Evolutionary conservation across 352 stramenopile species (phyloP).

Genomic region (Pythium brachiatum): DNA sequence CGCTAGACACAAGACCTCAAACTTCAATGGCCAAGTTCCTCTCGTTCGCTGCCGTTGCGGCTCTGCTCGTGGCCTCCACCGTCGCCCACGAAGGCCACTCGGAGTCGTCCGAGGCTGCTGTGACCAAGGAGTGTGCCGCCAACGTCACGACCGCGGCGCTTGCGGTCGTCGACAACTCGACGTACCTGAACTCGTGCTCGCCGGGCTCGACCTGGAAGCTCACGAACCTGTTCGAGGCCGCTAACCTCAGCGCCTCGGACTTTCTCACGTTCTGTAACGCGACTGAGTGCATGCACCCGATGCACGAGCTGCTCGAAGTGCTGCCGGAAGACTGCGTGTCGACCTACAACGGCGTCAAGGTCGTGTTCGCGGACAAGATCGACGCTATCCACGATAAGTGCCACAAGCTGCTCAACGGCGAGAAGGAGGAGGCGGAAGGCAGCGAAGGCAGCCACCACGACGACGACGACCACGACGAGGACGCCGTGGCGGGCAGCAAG

Average conservation of each 20-base stretch:
- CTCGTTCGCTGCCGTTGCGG: slow-evolving; percentile 19
- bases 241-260: slow-evolving; percentile 41
- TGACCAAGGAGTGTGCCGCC: slow-evolving; percentile 26
- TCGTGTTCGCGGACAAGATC: slow-evolving; percentile 43
- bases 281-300: slow-evolving; percentile 45
- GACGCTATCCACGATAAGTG: slow-evolving; percentile 47
- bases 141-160: slow-evolving; percentile 36
- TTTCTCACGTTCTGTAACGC: slow-evolving; percentile 61
- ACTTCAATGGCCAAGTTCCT: slow-evolving; percentile 20
- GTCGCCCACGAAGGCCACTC: slow-evolving; percentile 13
- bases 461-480: slow-evolving; percentile 2
- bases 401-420: slow-evolving; percentile 30
- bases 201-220: slow-evolving; percentile 46
- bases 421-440: slow-evolving; percentile 9
- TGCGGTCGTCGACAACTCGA: slow-evolving; percentile 42
- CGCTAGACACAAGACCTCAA: not conserved
- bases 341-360: slow-evolving; percentile 35
- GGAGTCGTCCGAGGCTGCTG: not conserved
- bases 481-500: not conserved
- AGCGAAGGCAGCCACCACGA: slow-evolving; percentile 12
- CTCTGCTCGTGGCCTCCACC: slow-evolving; percentile 25
- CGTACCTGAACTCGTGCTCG: slow-evolving; percentile 52
- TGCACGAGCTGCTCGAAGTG: slow-evolving; percentile 48
- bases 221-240: slow-evolving; percentile 41
- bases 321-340: slow-evolving; percentile 43